A percentile compares a stretch with the other conserved stretches of the same genome.
phyloP scores from a whole-genome alignment of 176 grass and related monocot species.

The Triticum aestivum region IWGSC_CS_RefSeq_v2.1 NC_057812.1:153194662-153195161 shows the following conservation, averaged over 20 bases:
- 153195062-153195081: constrained; percentile 23
- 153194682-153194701: constrained; percentile 79
- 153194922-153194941: constrained; percentile 61
- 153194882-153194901: constrained; percentile 32
- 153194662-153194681: constrained; percentile 76
- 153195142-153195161: constrained; percentile 72
- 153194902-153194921: constrained; percentile 59
- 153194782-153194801: constrained; percentile 37
- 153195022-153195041: constrained; percentile 39
- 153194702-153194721: constrained; percentile 49
- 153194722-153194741: constrained; percentile 63
- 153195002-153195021: constrained; percentile 29
- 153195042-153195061: constrained; percentile 37
- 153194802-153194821: neutral
- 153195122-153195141: constrained; percentile 50
- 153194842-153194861: constrained; percentile 54
- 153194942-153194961: constrained; percentile 64
- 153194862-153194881: constrained; percentile 23
- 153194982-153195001: constrained; percentile 29
- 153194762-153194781: constrained; percentile 81
- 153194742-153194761: constrained; percentile 87
- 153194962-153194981: constrained; percentile 57
- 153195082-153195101: constrained; percentile 25
- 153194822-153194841: constrained; percentile 51
- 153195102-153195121: constrained; percentile 43